phyloP scores from a whole-genome alignment of 805 yeast species.

The Candida insectorum region DNA sequence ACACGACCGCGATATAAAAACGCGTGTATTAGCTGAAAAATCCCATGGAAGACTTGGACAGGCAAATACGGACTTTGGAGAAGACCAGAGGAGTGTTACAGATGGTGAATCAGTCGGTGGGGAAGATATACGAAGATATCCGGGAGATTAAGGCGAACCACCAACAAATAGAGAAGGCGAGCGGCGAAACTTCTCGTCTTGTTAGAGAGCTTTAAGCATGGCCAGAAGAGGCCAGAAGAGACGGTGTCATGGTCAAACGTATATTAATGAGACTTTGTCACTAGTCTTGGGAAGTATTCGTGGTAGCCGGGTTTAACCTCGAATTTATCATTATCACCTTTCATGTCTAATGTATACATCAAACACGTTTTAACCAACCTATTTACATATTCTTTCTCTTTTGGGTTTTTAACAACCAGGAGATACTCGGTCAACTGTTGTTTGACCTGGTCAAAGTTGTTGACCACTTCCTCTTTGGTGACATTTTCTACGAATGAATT shows the following conservation, averaged over 20 bases:
- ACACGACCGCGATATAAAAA: too few relatives aligned
- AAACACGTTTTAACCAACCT: constrained; percentile 11
- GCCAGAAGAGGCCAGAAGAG: too few relatives aligned
- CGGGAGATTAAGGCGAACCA: constrained; percentile 8
- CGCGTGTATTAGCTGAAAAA: too few relatives aligned
- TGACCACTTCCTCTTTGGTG: constrained; percentile 1
- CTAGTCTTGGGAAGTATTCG: constrained; percentile 10
- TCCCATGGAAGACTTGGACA: constrained; percentile 7
- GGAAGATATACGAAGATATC: constrained; percentile 10
- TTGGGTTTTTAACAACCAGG: background rate
- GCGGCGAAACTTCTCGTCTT: too few relatives aligned
- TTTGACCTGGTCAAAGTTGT: constrained; percentile 4
- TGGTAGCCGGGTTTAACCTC: constrained; percentile 8
- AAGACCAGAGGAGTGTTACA: constrained; percentile 14
- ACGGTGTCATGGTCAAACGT: too few relatives aligned
- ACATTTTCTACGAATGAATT: constrained; percentile 3
- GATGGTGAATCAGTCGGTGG: constrained; percentile 11
- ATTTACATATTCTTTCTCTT: constrained; percentile 7
- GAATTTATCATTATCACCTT: constrained; percentile 1
- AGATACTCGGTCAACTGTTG: constrained; percentile 1
- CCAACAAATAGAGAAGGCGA: constrained; percentile 5
- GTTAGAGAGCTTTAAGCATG: too few relatives aligned
- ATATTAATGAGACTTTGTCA: too few relatives aligned
- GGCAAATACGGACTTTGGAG: constrained; percentile 7
- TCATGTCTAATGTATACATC: constrained; percentile 7